Conservation (phyloP, 306 rosid genomes). For the Cucurbita moschata region DNA sequence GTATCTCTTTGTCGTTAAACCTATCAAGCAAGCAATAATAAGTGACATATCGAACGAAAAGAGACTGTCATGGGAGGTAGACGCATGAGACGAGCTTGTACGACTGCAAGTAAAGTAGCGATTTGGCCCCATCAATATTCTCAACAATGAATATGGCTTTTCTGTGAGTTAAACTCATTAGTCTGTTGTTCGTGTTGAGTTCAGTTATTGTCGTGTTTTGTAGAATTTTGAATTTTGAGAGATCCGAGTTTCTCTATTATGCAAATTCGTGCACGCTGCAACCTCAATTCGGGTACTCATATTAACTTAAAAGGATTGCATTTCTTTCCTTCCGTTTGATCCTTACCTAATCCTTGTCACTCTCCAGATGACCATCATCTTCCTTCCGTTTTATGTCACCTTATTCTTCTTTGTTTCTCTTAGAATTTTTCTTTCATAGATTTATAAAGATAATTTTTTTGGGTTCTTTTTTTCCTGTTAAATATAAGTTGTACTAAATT, state of each 20-base stretch:
- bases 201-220: not conserved
- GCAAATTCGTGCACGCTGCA: not conserved
- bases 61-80: conserved; percentile 88
- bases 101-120: conserved; percentile 22
- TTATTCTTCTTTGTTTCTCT: too few species aligned
- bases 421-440: too few species aligned
- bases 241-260: conserved; percentile 1
- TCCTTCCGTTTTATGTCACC: too few species aligned
- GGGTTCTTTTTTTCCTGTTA: too few species aligned
- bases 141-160: not conserved
- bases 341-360: not conserved
- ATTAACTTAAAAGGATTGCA: not conserved
- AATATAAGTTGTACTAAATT: too few species aligned
- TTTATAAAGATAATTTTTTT: too few species aligned
- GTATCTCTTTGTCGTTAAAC: conserved; percentile 44
- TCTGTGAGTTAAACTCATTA: not conserved
- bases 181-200: not conserved
- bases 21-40: conserved; percentile 49
- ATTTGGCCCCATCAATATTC: conserved; percentile 4
- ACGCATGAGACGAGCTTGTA: conserved; percentile 18
- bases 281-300: not conserved
- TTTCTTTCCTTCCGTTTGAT: not conserved
- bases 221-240: not conserved
- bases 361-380: too few species aligned
- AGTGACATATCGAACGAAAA: conserved; percentile 45